These are phyloP conservation scores for Penicillium canescens DNA, from an alignment of 495 filamentous ascomycete genomes.

Conservation along the genomic window DNA sequence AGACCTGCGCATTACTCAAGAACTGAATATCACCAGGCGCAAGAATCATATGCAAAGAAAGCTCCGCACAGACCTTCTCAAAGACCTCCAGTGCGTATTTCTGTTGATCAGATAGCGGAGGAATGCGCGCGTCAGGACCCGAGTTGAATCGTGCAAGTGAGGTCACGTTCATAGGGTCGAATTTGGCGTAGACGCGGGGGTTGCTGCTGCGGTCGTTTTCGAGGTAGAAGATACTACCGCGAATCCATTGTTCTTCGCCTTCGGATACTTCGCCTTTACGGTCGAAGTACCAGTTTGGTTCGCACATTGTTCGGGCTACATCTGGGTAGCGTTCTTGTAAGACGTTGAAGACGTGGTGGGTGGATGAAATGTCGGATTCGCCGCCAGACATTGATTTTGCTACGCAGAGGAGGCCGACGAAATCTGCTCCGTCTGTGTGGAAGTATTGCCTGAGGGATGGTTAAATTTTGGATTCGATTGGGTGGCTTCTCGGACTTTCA, in stretches of 20 bases:
- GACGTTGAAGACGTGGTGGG: slow-evolving; percentile 75
- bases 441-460: slow-evolving; percentile 59
- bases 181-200: slow-evolving; percentile 48
- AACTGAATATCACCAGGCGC: slow-evolving; percentile 76
- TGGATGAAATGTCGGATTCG: slow-evolving; percentile 75
- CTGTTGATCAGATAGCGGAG: slow-evolving; percentile 61
- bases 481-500: slow-evolving; percentile 8
- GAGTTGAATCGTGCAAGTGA: slow-evolving; percentile 60
- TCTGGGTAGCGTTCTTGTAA: slow-evolving; percentile 73
- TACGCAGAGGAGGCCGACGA: slow-evolving; percentile 80
- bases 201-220: slow-evolving; percentile 46
- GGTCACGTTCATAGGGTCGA: slow-evolving; percentile 69
- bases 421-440: slow-evolving; percentile 75
- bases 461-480: slow-evolving; percentile 9
- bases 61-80: slow-evolving; percentile 61
- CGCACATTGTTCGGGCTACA: slow-evolving; percentile 64
- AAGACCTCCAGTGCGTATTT: slow-evolving; percentile 57
- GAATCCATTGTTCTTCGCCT: slow-evolving; percentile 71
- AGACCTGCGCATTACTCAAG: slow-evolving; percentile 60
- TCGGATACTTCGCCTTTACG: slow-evolving; percentile 76
- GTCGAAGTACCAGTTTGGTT: slow-evolving; percentile 85
- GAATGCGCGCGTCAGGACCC: slow-evolving; percentile 52
- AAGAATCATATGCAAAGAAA: slow-evolving; percentile 69
- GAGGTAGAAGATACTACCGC: slow-evolving; percentile 69
- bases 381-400: slow-evolving; percentile 73